Evolutionary conservation across 164 flowering plant species (phyloP), one percentile per base, ranked within the genome.

Genomic region (Vitis labrusca): DNA sequence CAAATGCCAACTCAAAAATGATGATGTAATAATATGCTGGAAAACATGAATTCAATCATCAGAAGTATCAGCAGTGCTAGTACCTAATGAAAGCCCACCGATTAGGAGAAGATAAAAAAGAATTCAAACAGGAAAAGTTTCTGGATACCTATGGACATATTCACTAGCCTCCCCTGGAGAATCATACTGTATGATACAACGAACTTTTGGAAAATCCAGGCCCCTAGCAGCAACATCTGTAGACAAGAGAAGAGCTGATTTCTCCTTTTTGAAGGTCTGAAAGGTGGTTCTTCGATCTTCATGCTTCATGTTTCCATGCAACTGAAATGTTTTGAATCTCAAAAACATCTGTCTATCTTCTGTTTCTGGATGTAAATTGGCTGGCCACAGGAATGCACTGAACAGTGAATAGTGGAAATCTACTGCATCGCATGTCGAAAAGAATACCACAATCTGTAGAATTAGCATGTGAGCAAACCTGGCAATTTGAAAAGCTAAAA

Each of bases 201-300:
- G 85, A 63, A 93, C 97, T 77, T 89, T 83, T 9, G 98, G 98
- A 69, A 95, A 89, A 85, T 93, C 98, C 69, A 93, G 77, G 60
- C 98, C 99, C 76, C 99, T 89, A 60, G 99, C 97, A 80, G 93
- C 81, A 76, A 95, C 88, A 88, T 95, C 99, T 9, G 97, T 93
- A 72, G 92, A 89, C 74, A 95, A 78, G 2, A 95, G 89, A 55
- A 95, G 88, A 27, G 97, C 92, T 29, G 78, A 81, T 64, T 89
- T 90, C 66, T 90, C 97, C 27, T 85, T 73, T 70, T 88, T 89
- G 53, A 95, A 91, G 50, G 86, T 76, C 67, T 86, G 87, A 83
- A 89, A 90, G 52, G 93, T 75, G 32, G 76, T 80, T 79, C 87
- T 84, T 14, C 98, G 81, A 71, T 85, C 93, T 62, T 87, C 97